Conservation (phyloP, 139 green algal species). For the Closterium sp. region DNA sequence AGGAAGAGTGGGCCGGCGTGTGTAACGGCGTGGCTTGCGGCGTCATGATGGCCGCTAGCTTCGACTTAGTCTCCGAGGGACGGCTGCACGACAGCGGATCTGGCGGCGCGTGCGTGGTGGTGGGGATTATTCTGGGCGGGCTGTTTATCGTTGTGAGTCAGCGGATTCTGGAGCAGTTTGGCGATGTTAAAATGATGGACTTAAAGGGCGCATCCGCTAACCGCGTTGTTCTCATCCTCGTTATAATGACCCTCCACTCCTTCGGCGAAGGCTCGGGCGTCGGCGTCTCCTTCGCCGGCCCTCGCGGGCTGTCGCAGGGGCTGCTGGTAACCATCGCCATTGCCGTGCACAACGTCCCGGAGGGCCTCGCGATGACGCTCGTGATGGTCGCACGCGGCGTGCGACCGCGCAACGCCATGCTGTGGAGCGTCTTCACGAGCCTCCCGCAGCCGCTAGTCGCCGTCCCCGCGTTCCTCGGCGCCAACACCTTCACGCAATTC, state of each 20-base stretch:
- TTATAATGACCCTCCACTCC: conserved; percentile 94
- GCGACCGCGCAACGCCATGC: conserved; percentile 62
- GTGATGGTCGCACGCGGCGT: conserved; percentile 84
- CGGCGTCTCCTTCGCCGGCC: conserved; percentile 82
- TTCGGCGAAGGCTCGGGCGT: conserved; percentile 93
- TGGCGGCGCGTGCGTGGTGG: conserved; percentile 36
- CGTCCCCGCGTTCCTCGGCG: conserved; percentile 91
- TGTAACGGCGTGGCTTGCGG: conserved; percentile 90
- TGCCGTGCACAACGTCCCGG: conserved; percentile 95
- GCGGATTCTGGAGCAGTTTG: conserved; percentile 60
- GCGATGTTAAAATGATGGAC: conserved; percentile 68
- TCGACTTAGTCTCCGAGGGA: conserved; percentile 90
- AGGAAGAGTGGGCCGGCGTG: conserved; percentile 57
- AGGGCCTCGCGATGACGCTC: conserved; percentile 90
- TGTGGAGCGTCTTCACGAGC: conserved; percentile 79
- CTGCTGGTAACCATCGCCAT: conserved; percentile 92
- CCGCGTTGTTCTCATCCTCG: conserved; percentile 86
- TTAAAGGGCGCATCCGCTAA: conserved; percentile 76
- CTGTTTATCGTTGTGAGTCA: conserved; percentile 52
- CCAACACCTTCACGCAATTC: conserved; percentile 81
- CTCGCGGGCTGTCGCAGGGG: conserved; percentile 78
- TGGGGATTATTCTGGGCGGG: conserved; percentile 46
- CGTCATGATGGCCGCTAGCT: conserved; percentile 95
- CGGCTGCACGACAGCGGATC: conserved; percentile 62
- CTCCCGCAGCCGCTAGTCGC: conserved; percentile 81